Evolutionary conservation across 2,329 filamentous ascomycete genomes (phyloP).

Genomic region (Cadophora sp.): DNA sequence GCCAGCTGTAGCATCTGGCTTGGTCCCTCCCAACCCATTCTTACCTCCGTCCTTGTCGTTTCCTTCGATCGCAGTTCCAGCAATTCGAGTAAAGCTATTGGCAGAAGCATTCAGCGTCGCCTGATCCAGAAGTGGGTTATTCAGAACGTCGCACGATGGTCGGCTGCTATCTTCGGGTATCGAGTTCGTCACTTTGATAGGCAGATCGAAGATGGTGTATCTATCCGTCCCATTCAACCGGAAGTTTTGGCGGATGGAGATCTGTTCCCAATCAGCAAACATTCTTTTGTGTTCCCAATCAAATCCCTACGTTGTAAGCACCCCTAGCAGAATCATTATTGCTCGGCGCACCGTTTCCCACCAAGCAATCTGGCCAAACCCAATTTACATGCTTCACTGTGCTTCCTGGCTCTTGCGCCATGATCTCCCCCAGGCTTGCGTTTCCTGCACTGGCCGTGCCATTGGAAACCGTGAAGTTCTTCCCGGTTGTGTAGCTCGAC

Average conservation of each 20-base stretch:
- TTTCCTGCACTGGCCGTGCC: conserved; percentile 59
- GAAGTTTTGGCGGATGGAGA: conserved; percentile 75
- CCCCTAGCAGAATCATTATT: conserved; percentile 59
- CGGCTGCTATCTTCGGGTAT: conserved; percentile 55
- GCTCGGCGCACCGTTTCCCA: conserved; percentile 56
- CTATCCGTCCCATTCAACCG: conserved; percentile 66
- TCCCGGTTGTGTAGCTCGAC: conserved; percentile 65
- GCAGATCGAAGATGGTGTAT: conserved; percentile 75
- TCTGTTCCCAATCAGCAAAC: conserved; percentile 47
- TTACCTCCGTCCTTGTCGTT: conserved; percentile 26
- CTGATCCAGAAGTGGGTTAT: conserved; percentile 57
- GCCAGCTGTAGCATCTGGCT: conserved; percentile 41
- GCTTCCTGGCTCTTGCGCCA: conserved; percentile 67
- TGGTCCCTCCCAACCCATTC: conserved; percentile 36
- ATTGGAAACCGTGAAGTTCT: conserved; percentile 74
- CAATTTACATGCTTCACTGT: conserved; percentile 79
- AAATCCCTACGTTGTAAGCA: conserved; percentile 60
- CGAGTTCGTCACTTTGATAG: conserved; percentile 70
- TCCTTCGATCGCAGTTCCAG: conserved; percentile 40
- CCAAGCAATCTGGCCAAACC: conserved; percentile 73
- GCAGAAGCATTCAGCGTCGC: conserved; percentile 51
- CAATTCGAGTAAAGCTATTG: conserved; percentile 40
- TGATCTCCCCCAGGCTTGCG: conserved; percentile 65
- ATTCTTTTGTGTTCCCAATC: neutral
- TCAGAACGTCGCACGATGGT: conserved; percentile 56